Base-by-base conservation (phyloP, 2,329 filamentous ascomycete genomes). In the Phialophora macrospora region DNA sequence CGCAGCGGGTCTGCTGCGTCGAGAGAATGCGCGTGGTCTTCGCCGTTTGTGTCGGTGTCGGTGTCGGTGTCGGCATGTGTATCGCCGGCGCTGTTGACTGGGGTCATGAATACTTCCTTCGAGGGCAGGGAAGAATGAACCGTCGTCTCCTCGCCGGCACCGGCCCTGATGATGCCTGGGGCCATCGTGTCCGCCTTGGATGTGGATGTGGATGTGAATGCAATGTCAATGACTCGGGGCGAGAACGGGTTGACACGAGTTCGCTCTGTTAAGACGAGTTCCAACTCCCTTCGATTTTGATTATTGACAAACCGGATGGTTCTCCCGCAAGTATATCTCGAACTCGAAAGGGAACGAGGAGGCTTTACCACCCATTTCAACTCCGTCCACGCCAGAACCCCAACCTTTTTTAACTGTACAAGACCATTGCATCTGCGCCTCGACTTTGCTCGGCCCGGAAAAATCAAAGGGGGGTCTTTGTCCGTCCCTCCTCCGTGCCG, bases 1-100 rank as follows among this genome's bases (percentile, higher is more conserved):
- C 79, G 77, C 46, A 92, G 76, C 14, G 82, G 77, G 73, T 91
- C 88, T 71, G 86, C 80, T 0, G 78, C 76, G 75, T 91, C 89
- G 5, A 90, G 80, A 34, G 77, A 76, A 61, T 77, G 69, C 26
- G 81, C 81, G 69, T 82, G 80, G 67, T 77, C 75, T 30, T 71
- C 74, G 14, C 68, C 75, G 57, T 77, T 74, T 26, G 75, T 74
- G 65, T 69, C 34, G 5, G 17, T 20, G 38, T 44, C 38, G 17
- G 17, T 17, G 4, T 14, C 38, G 12, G 11, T 14, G 12, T 17
- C 14, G 38, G 14, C n/a, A n/a, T 44, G 1, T 17, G 17, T 20
- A n/a, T 44, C 17, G 17, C 17, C 17, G 2, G 17, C 17, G 38
- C 17, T 20, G 17, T 26, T 26, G 48, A 12, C 14, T 11, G 1